Evolutionary conservation across 805 yeast species (phyloP).

Genomic region (Candida rishiriensis): DNA sequence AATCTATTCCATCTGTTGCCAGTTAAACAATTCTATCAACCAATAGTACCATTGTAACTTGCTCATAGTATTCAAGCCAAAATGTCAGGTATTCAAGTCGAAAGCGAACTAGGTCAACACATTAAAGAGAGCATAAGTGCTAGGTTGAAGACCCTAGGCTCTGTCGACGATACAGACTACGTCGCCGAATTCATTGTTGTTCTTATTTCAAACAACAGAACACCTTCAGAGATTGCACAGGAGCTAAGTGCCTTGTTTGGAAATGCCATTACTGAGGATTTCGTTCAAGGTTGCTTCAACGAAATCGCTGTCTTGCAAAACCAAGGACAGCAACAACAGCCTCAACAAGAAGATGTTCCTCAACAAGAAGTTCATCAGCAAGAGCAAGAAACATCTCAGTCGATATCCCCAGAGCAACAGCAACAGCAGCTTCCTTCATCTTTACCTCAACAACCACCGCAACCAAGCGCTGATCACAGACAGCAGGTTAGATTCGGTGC

Average conservation of each 20-base stretch:
- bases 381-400: conserved; percentile 8
- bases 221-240: conserved; percentile 52
- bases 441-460: conserved; percentile 13
- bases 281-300: conserved; percentile 51
- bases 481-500: conserved; percentile 26
- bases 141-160: conserved; percentile 36
- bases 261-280: conserved; percentile 51
- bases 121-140: conserved; percentile 40
- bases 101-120: conserved; percentile 32
- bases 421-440: background rate
- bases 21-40: no score
- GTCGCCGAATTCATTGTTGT: conserved; percentile 74
- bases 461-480: conserved; percentile 8
- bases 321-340: conserved; percentile 8
- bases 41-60: no score
- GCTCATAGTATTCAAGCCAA: no score
- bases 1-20: no score
- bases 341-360: conserved; percentile 11
- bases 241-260: conserved; percentile 63
- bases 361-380: conserved; percentile 8
- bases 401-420: conserved; percentile 6
- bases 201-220: conserved; percentile 63
- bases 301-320: conserved; percentile 44
- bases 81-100: no score
- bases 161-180: conserved; percentile 50